These are phyloP conservation scores for Monosporascus cannonballus DNA, from an alignment of 2,329 filamentous ascomycete genomes.

Conservation along the genomic window DNA sequence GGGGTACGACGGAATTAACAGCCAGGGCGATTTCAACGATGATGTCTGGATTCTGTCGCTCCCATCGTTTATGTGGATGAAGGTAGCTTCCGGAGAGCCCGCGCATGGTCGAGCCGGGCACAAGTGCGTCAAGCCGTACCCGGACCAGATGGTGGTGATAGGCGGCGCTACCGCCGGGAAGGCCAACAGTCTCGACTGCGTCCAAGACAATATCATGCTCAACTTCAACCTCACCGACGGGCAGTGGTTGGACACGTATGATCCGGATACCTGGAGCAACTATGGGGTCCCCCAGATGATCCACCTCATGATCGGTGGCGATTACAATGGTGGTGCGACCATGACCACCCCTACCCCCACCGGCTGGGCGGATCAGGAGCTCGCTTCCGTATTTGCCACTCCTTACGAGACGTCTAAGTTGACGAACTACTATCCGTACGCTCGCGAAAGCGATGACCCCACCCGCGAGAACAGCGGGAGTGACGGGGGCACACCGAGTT, in stretches of 20 bases:
- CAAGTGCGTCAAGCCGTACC: slow-evolving; percentile 68
- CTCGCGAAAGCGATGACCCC: slow-evolving; percentile 24
- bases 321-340: slow-evolving; percentile 61
- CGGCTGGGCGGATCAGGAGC: slow-evolving; percentile 43
- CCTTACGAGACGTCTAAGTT: slow-evolving; percentile 53
- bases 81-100: slow-evolving; percentile 34
- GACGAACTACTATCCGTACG: slow-evolving; percentile 55
- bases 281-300: slow-evolving; percentile 66
- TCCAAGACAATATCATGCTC: slow-evolving; percentile 44
- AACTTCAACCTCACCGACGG: slow-evolving; percentile 67
- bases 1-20: slow-evolving; percentile 56
- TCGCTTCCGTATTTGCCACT: slow-evolving; percentile 48
- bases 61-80: slow-evolving; percentile 75
- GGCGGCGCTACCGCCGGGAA: slow-evolving; percentile 53
- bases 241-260: slow-evolving; percentile 65
- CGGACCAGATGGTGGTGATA: slow-evolving; percentile 73
- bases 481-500: slow-evolving; percentile 41
- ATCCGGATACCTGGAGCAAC: slow-evolving; percentile 53
- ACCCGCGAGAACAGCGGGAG: slow-evolving; percentile 17
- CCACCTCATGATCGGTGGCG: slow-evolving; percentile 61
- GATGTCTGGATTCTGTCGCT: slow-evolving; percentile 78
- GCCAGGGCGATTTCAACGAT: slow-evolving; percentile 39
- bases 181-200: slow-evolving; percentile 31
- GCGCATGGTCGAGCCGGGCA: slow-evolving; percentile 63
- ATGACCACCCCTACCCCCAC: slow-evolving; percentile 55